Base-by-base conservation (phyloP, 345 rosid species). In the Ailanthus altissimus region DNA sequence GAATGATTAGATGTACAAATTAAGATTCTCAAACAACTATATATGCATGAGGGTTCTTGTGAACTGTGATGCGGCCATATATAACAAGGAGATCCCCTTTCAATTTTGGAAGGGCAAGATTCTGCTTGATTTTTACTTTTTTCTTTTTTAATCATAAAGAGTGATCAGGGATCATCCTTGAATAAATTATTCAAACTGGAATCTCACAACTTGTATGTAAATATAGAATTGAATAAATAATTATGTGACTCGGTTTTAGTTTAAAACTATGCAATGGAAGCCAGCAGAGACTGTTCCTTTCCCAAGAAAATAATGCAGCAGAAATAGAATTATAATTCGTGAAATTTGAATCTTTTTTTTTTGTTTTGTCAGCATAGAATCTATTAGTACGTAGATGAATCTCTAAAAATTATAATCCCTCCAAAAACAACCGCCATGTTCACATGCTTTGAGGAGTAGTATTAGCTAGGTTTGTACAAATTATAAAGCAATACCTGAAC, bases 51-150 rank as follows among this genome's bases (percentile, higher is more conserved):
- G 38, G 38, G 38, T 32, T 32, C 38, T 32, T 32, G 38, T 1
- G 38, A 32, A 32, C 38, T 32, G 38, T 32, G 56, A 69, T 26
- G 73, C 57, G 38, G 57, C 57, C 2, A 65, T 25, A 53, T 25
- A 26, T 51, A 53, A 14, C 38, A 32, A 32, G 38, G 38, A 32
- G 38, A 32, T 32, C 40, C 59, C 46, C 76, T 56, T 57, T 72
- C 42, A 42, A 77, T 51, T 47, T 63, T 9, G 67, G 54, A 78
- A 78, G 76, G 84, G 75, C 80, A 73, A 84, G 84, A 79, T 84
- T 75, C 82, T 72, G 62, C 43, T 59, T 28, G 40, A 43, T 16
- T 5, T 51, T 50, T 13, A 75, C 18, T 67, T 72, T 76, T 76
- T 32, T 32, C 3, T 32, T 32, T 32, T 32, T 32, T 32, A 32